phyloP scores from a whole-genome alignment of 345 rosid genomes.

The Pelargonium nanum region DNA sequence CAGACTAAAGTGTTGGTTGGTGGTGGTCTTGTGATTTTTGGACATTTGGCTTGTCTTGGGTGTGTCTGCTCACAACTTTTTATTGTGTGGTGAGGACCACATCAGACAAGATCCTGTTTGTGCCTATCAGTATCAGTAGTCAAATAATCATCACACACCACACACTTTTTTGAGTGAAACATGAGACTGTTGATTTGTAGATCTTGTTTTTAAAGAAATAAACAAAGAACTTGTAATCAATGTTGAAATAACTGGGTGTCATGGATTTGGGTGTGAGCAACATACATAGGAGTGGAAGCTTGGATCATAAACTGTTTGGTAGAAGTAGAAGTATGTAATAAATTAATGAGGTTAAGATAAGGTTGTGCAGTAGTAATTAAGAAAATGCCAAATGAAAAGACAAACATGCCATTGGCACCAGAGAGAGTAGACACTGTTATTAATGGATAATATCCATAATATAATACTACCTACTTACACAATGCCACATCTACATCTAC shows the following conservation, averaged over 20 bases:
- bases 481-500: too few species aligned
- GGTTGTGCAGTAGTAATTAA: neutral
- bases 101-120: too few species aligned
- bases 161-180: too few species aligned
- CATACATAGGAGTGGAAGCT: neutral
- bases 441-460: too few species aligned
- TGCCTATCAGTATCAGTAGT: too few species aligned
- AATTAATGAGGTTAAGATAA: neutral
- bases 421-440: too few species aligned
- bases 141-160: too few species aligned
- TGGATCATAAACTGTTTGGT: neutral
- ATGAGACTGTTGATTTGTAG: too few species aligned
- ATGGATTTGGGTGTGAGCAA: neutral
- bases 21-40: neutral
- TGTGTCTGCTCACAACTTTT: neutral
- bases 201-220: too few species aligned
- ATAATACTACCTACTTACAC: too few species aligned
- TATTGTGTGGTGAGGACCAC: neutral
- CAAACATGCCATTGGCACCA: neutral
- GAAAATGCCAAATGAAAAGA: conserved; percentile 9
- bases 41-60: neutral
- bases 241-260: neutral
- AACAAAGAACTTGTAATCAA: too few species aligned
- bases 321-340: neutral
- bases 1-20: conserved; percentile 7